Base-by-base conservation (phyloP, 345 rosid genomes). In the Brassica rapa region DNA sequence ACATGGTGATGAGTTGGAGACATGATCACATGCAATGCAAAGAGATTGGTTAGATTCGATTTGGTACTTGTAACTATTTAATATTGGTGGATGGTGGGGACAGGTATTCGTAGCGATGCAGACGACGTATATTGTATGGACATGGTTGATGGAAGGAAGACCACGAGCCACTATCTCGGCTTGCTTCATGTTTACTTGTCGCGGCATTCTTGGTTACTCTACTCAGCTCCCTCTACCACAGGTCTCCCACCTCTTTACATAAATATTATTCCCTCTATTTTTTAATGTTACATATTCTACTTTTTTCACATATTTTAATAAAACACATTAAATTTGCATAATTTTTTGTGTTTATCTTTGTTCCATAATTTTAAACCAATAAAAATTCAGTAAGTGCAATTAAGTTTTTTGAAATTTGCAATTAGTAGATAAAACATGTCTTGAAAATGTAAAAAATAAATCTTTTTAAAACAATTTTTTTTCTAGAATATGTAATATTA, bases 161-260 rank as follows among this genome's bases (percentile, higher is more conserved):
- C 87, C 96, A 5, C 80, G 99, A 72, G 90, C 97, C 4, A 86
- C 97, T 24, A 95, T 93, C 63, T 75, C 98, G 6, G 85, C 98
- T n/a, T 72, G 90, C 8, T 95, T 95, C 90, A 93, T 93, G 99
- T 93, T 95, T 86, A 93, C 99, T 55, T 95, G 96, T 86, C 96
- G 98, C 1, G 98, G 98, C 64, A 89, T 91, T 76, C 93, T 95
- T 12, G 98, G 99, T 64, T 95, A 89, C 86, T 77, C 97, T 63
- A 93, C 99, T 5, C 99, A 95, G 79, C 98, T 95, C 56, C 99
- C 98, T 16, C 77, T 93, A 41, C 98, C 98, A 2, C 87, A 87
- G 93, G 98, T 93, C 15, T 15, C 70, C 2, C 30, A 27, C 4
- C 6, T 46, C 56, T 49, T 49, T 14, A 49, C 55, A 1, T 27